Evolutionary conservation across 805 yeast species (phyloP).

Genomic region (Myxozyma monticola): DNA sequence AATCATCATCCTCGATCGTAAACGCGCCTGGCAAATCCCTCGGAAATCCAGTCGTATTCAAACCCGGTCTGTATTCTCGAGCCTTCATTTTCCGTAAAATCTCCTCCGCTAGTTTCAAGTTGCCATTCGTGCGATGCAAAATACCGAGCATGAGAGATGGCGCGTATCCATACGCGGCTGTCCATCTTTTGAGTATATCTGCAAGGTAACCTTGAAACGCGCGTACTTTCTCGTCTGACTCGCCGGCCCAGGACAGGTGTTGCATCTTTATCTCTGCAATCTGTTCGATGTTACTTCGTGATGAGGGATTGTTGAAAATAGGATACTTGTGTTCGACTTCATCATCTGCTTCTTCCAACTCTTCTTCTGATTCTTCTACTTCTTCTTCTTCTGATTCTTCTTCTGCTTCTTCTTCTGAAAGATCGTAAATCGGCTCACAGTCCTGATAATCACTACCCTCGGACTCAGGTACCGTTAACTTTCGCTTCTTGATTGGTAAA

Average conservation of each 20-base stretch:
- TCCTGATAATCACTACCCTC: neutral
- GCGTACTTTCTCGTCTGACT: neutral
- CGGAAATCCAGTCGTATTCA: slow-evolving; percentile 1
- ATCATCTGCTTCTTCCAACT: neutral
- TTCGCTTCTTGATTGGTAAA: neutral
- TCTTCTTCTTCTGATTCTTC: neutral
- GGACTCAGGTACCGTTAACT: neutral
- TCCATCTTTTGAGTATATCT: neutral
- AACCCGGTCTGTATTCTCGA: neutral
- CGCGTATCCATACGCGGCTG: neutral
- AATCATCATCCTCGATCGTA: slow-evolving; percentile 11
- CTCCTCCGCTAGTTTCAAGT: slow-evolving; percentile 3
- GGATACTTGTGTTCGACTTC: slow-evolving; percentile 2
- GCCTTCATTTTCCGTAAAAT: neutral
- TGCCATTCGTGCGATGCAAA: slow-evolving; percentile 8
- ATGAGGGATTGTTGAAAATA: neutral
- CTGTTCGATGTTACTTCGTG: neutral
- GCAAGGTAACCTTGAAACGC: neutral
- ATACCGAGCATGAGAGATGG: slow-evolving; percentile 2
- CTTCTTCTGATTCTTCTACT: neutral
- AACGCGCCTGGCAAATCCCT: slow-evolving; percentile 11
- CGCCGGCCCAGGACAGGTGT: neutral
- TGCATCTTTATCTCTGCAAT: neutral
- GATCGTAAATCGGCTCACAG: too few relatives aligned
- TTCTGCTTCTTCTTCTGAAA: neutral